Base-by-base conservation (phyloP, 345 rosid species). In the Salix arbutifolia region DNA sequence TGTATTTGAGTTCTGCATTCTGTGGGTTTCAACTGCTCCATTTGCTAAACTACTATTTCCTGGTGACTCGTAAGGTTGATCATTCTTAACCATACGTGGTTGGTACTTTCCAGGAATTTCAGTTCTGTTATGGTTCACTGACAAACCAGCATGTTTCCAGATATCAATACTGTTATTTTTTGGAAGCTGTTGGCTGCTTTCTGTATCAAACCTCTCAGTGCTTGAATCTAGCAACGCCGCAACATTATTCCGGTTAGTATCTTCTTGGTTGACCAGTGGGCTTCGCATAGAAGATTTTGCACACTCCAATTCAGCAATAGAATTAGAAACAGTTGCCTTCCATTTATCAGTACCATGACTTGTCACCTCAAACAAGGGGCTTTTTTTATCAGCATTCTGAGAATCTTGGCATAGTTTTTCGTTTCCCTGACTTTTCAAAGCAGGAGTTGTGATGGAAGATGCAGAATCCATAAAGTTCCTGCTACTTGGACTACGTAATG, bases 11-110 rank as follows among this genome's bases (percentile, higher is more conserved):
- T 83, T 84, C 69, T 67, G 86, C 77, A 69, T 21, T 38, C 81
- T 86, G 62, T 35, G 76, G 72, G 72, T 30, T 53, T 84, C 85
- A 79, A 69, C 69, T 40, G 25, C 69, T 72, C 84, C 85, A 38
- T 79, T 79, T 61, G 80, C 84, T 72, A 78, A 65, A 75, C 82
- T 80, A 76, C 76, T 85, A 81, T 85, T 85, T 80, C 86, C 86
- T 21, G 84, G 75, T 26, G 88, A 87, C 74, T 86, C 91, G 60
- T 83, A 81, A 70, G 71, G 83, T 70, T 84, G 90, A 80, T 82
- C 82, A 77, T 78, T 75, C 74, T 80, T 86, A 44, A 77, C 85
- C 61, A 68, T 18, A 76, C 78, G 80, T 53, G 83, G 81, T 61
- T 73, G 81, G 72, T 52, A 50, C 31, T 73, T 84, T 48, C 84